Percentiles rank a stretch among this genome's conserved stretches.
Conservation (phyloP, 2,329 filamentous ascomycete species). For the Aspergillus ochraceoroseus region DNA sequence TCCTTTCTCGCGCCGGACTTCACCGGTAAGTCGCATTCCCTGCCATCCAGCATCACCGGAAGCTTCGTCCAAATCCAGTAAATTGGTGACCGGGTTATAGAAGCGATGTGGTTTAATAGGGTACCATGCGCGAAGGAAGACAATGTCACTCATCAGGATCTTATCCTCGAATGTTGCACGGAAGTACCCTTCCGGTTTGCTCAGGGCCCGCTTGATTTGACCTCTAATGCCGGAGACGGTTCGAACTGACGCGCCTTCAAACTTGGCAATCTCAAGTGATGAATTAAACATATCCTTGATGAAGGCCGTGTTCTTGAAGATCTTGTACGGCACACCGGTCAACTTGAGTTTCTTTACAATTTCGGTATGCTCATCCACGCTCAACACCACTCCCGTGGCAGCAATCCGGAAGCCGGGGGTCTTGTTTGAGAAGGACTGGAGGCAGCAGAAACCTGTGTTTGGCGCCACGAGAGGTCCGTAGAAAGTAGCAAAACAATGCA, state of each 20-base stretch:
- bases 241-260: slow-evolving; percentile 91
- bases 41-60: slow-evolving; percentile 58
- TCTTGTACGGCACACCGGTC: slow-evolving; percentile 89
- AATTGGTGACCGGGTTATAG: slow-evolving; percentile 93
- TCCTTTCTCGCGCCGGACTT: slow-evolving; percentile 72
- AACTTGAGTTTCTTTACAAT: slow-evolving; percentile 99
- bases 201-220: slow-evolving; percentile 92
- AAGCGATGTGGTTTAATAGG: slow-evolving; percentile 91
- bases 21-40: slow-evolving; percentile 87
- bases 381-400: slow-evolving; percentile 87
- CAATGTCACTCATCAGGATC: slow-evolving; percentile 91
- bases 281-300: slow-evolving; percentile 98
- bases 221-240: slow-evolving; percentile 93
- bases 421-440: slow-evolving; percentile 79
- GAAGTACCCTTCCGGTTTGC: slow-evolving; percentile 92
- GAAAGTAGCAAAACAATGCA: slow-evolving; percentile 96
- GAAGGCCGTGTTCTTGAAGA: slow-evolving; percentile 98
- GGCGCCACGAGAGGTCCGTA: slow-evolving; percentile 93
- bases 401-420: slow-evolving; percentile 90
- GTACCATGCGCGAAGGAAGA: slow-evolving; percentile 96
- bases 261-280: slow-evolving; percentile 91
- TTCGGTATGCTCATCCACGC: slow-evolving; percentile 90
- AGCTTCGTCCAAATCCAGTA: slow-evolving; percentile 58
- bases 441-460: slow-evolving; percentile 91
- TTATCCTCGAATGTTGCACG: slow-evolving; percentile 98